These are phyloP conservation scores for Erysiphe pulchra DNA, from an alignment of 2,329 filamentous ascomycete genomes.

Conservation along the genomic window DNA sequence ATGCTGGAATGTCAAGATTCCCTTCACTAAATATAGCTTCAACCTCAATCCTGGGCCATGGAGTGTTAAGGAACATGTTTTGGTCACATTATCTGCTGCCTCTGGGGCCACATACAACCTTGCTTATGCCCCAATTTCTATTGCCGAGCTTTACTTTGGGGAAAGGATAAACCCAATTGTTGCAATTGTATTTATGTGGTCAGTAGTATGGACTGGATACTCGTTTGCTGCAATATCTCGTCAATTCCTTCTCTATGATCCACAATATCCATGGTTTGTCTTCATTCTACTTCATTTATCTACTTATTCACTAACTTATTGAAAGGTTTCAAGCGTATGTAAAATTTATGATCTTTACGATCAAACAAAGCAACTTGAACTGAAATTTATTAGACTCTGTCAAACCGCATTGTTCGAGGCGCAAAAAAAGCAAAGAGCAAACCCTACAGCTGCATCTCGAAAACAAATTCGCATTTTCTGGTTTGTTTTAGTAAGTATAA, in stretches of 20 bases:
- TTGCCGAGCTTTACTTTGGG: conserved; percentile 31
- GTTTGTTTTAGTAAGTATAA: conserved; percentile 23
- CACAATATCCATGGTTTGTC: conserved; percentile 24
- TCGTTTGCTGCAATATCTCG: conserved; percentile 30
- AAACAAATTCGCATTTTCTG: conserved; percentile 33
- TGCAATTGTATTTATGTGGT: conserved; percentile 32
- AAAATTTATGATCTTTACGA: background rate
- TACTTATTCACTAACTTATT: background rate
- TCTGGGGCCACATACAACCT: conserved; percentile 26
- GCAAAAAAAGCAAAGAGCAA: conserved; percentile 24
- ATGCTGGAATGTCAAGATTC: conserved; percentile 19
- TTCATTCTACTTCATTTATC: background rate
- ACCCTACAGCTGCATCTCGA: conserved; percentile 21
- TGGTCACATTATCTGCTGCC: conserved; percentile 20
- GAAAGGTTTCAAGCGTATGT: conserved; percentile 20
- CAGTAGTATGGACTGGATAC: conserved; percentile 31
- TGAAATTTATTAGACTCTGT: conserved; percentile 12
- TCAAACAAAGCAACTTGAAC: background rate
- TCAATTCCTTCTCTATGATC: conserved; percentile 30
- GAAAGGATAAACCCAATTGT: conserved; percentile 24
- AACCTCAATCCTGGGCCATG: conserved; percentile 12
- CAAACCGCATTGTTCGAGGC: conserved; percentile 34
- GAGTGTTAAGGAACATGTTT: conserved; percentile 11
- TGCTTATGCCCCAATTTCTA: conserved; percentile 24
- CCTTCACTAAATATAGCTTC: conserved; percentile 18